Conservation (phyloP, 2,329 filamentous ascomycete species). For the Xylaria sp. region DNA sequence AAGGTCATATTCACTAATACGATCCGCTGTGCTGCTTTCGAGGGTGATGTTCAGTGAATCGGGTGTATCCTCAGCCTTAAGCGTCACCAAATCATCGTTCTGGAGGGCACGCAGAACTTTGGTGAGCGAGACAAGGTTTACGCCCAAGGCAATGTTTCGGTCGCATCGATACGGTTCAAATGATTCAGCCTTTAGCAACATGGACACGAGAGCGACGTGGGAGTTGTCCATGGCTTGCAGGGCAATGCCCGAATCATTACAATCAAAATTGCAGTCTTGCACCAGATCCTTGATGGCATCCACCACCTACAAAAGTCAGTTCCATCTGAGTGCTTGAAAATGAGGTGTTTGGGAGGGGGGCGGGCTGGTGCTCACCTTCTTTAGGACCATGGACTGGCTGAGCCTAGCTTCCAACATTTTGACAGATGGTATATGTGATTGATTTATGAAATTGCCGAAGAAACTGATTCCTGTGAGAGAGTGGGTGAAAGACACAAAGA, state of each 20-base stretch:
- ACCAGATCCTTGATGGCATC: constrained; percentile 99
- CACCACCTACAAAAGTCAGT: constrained; percentile 70
- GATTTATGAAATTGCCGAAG: background rate
- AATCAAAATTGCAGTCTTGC: constrained; percentile 99
- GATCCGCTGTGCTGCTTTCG: constrained; percentile 85
- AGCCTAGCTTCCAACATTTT: constrained; percentile 95
- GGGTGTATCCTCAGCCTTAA: constrained; percentile 97
- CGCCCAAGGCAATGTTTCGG: constrained; percentile 96
- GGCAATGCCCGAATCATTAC: constrained; percentile 98
- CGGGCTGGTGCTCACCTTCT: constrained; percentile 76
- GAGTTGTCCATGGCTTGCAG: constrained; percentile 99
- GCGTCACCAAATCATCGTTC: constrained; percentile 89
- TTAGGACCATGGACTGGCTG: constrained; percentile 90
- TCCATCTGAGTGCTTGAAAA: background rate
- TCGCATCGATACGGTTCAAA: constrained; percentile 98
- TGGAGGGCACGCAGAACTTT: constrained; percentile 96
- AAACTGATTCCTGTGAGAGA: background rate
- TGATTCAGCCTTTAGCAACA: constrained; percentile 95
- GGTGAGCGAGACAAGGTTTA: constrained; percentile 95
- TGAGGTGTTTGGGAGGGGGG: background rate
- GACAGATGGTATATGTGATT: constrained; percentile 37
- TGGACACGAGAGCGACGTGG: constrained; percentile 97
- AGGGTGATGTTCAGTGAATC: constrained; percentile 96
- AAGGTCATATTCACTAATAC: constrained; percentile 98
- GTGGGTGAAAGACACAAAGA: background rate